Evolutionary conservation across 2,329 filamentous ascomycete genomes (phyloP).

Genomic region (Aspergillus texensis): DNA sequence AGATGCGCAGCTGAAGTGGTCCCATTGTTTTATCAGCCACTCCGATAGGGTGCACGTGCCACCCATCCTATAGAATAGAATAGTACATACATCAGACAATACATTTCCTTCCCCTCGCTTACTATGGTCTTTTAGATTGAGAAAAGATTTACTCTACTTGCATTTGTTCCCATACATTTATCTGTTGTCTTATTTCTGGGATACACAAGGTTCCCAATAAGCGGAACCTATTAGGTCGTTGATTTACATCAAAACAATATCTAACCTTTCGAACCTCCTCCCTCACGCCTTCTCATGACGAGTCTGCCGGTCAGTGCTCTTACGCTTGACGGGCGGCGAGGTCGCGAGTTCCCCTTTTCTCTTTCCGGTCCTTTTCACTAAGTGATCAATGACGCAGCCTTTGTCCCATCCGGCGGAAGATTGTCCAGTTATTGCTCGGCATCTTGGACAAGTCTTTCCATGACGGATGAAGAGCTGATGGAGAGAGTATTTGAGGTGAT

Average conservation of each 20-base stretch:
- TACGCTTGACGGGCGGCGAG: slow-evolving; percentile 3
- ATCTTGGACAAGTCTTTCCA: slow-evolving; percentile 63
- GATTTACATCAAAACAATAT: background rate
- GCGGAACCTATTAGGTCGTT: background rate
- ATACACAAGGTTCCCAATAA: background rate
- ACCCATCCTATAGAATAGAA: background rate
- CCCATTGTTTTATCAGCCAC: slow-evolving; percentile 20
- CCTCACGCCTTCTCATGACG: background rate
- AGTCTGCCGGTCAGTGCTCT: slow-evolving; percentile 1
- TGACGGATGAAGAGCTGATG: slow-evolving; percentile 65
- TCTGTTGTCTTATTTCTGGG: background rate
- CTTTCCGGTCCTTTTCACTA: slow-evolving; percentile 60
- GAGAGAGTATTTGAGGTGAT: slow-evolving; percentile 64
- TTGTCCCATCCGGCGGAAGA: slow-evolving; percentile 65
- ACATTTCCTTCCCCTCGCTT: background rate
- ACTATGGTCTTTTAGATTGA: background rate
- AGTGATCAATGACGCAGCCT: slow-evolving; percentile 65
- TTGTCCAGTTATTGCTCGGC: slow-evolving; percentile 62
- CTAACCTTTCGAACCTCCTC: background rate
- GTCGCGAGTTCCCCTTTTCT: slow-evolving; percentile 37
- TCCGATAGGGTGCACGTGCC: slow-evolving; percentile 23
- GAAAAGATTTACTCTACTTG: background rate
- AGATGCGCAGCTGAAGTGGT: slow-evolving; percentile 12
- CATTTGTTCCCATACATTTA: background rate
- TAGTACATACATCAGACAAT: background rate